Evolutionary conservation across 805 yeast genomes (phyloP).

Genomic region (Suhomyces sp.): DNA sequence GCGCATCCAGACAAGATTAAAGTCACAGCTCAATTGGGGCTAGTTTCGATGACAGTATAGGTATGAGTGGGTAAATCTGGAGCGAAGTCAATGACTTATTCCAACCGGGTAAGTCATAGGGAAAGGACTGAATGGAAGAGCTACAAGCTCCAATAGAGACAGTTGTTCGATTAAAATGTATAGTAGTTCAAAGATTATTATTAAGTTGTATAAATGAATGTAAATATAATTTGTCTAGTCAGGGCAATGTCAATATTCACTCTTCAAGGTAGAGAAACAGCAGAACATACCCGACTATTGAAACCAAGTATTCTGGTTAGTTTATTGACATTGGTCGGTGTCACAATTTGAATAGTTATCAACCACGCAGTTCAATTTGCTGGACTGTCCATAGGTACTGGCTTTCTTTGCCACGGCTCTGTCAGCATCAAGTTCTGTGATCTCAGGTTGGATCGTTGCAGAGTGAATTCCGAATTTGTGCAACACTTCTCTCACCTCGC

Average conservation of each 20-base stretch:
- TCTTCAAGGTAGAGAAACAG: background rate
- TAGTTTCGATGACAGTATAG: background rate
- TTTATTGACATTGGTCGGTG: constrained; percentile 21
- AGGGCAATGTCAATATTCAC: background rate
- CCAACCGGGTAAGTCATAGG: too few species aligned
- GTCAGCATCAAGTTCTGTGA: constrained; percentile 33
- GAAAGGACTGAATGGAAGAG: too few species aligned
- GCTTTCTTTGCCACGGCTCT: constrained; percentile 5
- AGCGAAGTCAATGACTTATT: too few species aligned
- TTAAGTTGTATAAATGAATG: background rate
- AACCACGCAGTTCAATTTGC: constrained; percentile 25
- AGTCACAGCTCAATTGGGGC: background rate
- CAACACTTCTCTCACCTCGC: constrained; percentile 70
- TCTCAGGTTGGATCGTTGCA: constrained; percentile 94
- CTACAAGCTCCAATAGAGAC: background rate
- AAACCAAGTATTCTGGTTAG: background rate
- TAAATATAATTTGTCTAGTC: background rate
- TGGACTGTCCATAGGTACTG: constrained; percentile 32
- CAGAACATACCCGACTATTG: background rate
- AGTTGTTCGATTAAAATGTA: background rate
- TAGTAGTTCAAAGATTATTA: background rate
- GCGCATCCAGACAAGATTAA: background rate
- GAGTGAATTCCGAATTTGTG: constrained; percentile 86
- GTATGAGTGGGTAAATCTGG: too few species aligned
- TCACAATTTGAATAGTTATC: constrained; percentile 33